Percentiles rank a stretch among this genome's conserved stretches.
Conservation (phyloP, 139 green algal species). For the Asterochloris sp. region DNA sequence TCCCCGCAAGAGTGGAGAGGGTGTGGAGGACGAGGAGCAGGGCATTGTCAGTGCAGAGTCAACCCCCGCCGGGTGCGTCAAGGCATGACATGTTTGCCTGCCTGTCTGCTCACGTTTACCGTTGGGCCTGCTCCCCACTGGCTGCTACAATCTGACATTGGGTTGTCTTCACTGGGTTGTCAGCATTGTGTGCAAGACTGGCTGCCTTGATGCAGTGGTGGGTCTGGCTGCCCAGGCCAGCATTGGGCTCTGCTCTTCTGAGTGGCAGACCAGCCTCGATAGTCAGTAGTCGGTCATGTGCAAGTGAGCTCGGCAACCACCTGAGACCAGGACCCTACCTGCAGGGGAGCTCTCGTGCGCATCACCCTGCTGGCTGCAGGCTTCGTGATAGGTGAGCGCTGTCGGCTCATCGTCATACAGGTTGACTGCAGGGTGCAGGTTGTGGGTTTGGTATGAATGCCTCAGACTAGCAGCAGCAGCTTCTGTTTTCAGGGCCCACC, state of each 20-base stretch:
- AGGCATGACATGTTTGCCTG: background rate
- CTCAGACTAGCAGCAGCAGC: background rate
- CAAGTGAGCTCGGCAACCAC: too few relatives aligned
- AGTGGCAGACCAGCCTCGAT: too few relatives aligned
- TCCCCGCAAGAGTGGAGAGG: constrained; percentile 67
- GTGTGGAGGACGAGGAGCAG: constrained; percentile 79
- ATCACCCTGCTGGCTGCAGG: constrained; percentile 88
- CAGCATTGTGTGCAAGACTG: too few relatives aligned
- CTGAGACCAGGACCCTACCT: background rate
- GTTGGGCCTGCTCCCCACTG: too few relatives aligned
- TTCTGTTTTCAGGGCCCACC: background rate
- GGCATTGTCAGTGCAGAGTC: constrained; percentile 63
- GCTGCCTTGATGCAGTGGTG: too few relatives aligned
- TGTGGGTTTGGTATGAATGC: too few relatives aligned
- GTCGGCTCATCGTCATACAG: background rate
- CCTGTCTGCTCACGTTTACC: background rate
- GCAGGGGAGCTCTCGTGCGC: constrained; percentile 52
- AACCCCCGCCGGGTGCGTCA: constrained; percentile 32
- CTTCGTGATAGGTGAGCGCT: constrained; percentile 72
- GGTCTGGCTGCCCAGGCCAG: too few relatives aligned
- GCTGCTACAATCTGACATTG: too few relatives aligned
- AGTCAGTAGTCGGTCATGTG: too few relatives aligned
- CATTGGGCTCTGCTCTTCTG: too few relatives aligned
- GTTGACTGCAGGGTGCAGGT: background rate
- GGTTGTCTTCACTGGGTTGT: too few relatives aligned